Base-by-base conservation (phyloP, 768 basidiomycete species). In the Piloderma croceum region DNA sequence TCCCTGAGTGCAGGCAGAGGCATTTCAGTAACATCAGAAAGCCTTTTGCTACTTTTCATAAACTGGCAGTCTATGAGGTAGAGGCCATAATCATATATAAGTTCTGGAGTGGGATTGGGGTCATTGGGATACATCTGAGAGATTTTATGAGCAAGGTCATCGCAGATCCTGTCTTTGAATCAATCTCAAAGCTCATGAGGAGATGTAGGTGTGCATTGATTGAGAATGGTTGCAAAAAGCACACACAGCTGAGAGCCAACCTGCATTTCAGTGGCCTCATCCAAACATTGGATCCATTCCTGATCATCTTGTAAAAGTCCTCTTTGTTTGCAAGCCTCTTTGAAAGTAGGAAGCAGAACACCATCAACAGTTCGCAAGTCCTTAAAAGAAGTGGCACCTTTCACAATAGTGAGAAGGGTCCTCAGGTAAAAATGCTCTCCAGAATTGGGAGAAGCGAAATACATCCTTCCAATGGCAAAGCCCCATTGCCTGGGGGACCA, bases 351-450 rank as follows among this genome's bases (percentile, higher is more conserved):
- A 41, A 41, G 38, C 13, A 34, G 15, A 4, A 36, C 24, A 24
- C 45, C 39, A 21, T 38, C 7, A 23, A 24, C 47, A 1, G 10
- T 23, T 6, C 38, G 38, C 5, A 50, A 24, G 29, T 42, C 34
- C 0, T 31, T 37, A 5, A 60, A 54, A 41, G 43, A 39, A 53
- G 44, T 58, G 50, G 34, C 60, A 19, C 69, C 69, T 37, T 56
- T 59, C 18, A 67, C 62, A 3, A 65, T 54, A 6, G 65, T 62
- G 1, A 74, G 57, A 2, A 74, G 58, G 2, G 58, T 49, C 0
- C 67, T 54, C 0, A 74, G 63, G 44, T 72, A 70, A 45, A 66
- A 72, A 0, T 48, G n/a, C n/a, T n/a, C n/a, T n/a, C n/a, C n/a
- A n/a, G n/a, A n/a, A 24, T 59, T 57, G 3, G 69, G 68, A 18